Evolutionary conservation across 2,329 filamentous ascomycete genomes (phyloP), one percentile per base, ranked within the genome.

Genomic region (Cladophialophora bantiana): DNA sequence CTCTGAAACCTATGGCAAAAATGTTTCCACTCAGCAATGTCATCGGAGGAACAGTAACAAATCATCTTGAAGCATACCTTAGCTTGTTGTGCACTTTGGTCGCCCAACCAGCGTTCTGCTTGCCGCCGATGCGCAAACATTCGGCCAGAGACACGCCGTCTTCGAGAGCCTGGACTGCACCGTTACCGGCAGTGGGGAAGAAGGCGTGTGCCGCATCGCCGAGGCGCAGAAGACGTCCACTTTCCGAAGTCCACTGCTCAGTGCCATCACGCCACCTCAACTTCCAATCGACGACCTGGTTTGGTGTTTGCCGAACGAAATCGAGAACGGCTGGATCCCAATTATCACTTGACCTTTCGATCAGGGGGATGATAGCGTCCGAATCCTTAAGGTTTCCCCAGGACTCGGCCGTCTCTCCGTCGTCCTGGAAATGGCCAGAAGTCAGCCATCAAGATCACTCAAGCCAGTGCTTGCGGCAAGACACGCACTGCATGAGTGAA

Each of bases 171-270:
- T 86, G 85, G 2, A 80, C 83, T 0, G 82, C 80, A 0, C 85
- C 86, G 73, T 88, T 85, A 2, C 85, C 84, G 0, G 81, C 82
- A 4, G 81, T 83, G 0, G 85, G 80, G 3, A 83, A 81, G 65
- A 87, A 76, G 0, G 85, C 84, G 74, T 88, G 85, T 9, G 83
- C 83, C 1, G 83, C 78, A 69, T 85, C 82, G 3, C 83, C 83
- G 32, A 85, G 79, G 1, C 83, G 73, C 18, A 82, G 76, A 50
- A 83, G 80, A 13, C 81, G 76, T 12, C 58, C 59, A 26, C 53
- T 20, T 1, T 62, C 48, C n/a, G 58, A 66, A 18, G 56, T 59
- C 62, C 62, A 65, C 13, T 59, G 45, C 2, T n/a, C 10, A 20
- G 32, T 18, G 18, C 55, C 45, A 26, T 65, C 62, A 10, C 62